These are phyloP conservation scores for Xylaria grammica DNA, from an alignment of 495 filamentous ascomycete genomes.

Conservation along the genomic window DNA sequence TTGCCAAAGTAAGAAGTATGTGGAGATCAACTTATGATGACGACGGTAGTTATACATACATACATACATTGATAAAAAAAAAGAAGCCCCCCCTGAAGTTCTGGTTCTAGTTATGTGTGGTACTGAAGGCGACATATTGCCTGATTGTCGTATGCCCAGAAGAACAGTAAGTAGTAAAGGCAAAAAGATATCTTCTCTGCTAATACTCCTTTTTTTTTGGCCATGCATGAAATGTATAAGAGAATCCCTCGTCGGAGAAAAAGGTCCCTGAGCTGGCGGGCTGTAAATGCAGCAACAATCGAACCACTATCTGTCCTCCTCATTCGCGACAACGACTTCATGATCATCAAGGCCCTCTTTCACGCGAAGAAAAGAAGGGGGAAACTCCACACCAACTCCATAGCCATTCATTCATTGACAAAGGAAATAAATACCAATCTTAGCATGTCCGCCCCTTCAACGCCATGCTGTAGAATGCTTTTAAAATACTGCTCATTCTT, in stretches of 20 bases:
- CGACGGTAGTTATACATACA: too few relatives aligned
- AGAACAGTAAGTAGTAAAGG: background rate
- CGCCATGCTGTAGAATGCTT: constrained; percentile 34
- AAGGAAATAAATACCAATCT: constrained; percentile 35
- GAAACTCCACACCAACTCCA: constrained; percentile 29
- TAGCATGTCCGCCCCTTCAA: constrained; percentile 29
- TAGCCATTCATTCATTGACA: constrained; percentile 29
- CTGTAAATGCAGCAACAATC: constrained; percentile 13
- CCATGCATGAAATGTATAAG: constrained; percentile 3
- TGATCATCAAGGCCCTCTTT: background rate
- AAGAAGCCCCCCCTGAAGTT: too few relatives aligned
- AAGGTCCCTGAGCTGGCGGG: background rate
- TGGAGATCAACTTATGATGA: too few relatives aligned
- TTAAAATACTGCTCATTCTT: constrained; percentile 1
- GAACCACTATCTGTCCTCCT: background rate
- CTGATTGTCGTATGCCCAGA: background rate
- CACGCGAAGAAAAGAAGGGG: background rate
- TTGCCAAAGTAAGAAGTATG: too few relatives aligned
- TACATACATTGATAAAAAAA: too few relatives aligned
- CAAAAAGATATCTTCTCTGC: background rate
- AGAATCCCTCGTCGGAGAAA: background rate
- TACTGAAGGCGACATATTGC: too few relatives aligned
- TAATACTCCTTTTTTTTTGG: background rate
- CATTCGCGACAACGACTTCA: background rate
- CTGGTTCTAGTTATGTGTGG: too few relatives aligned